These are phyloP conservation scores for Trichophyton simii DNA, from an alignment of 2,329 filamentous ascomycete species.

Conservation along the genomic window DNA sequence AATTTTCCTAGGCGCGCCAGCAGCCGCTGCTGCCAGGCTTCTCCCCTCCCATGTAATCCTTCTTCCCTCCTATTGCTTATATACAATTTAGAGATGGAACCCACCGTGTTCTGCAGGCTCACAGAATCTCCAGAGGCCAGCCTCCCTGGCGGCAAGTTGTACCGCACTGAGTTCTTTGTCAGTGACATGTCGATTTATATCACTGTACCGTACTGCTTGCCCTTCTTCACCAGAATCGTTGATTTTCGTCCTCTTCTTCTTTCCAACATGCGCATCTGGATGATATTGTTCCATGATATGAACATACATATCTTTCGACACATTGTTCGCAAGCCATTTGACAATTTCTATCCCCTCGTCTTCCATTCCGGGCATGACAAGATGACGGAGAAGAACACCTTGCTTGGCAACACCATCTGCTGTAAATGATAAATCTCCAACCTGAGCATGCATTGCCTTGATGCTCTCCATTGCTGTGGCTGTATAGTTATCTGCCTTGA, in stretches of 20 bases:
- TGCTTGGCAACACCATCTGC: conserved; percentile 67
- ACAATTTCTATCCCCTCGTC: conserved; percentile 63
- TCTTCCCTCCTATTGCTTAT: not conserved
- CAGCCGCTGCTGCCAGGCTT: no score
- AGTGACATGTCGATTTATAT: conserved; percentile 63
- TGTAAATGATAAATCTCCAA: conserved; percentile 73
- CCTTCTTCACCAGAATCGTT: conserved; percentile 18
- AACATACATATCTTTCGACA: conserved; percentile 64
- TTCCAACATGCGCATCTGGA: conserved; percentile 69
- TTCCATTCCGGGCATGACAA: conserved; percentile 74
- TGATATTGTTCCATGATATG: conserved; percentile 86
- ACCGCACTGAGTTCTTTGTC: conserved; percentile 54
- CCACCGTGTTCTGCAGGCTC: conserved; percentile 48
- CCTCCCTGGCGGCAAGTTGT: conserved; percentile 53
- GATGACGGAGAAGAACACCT: conserved; percentile 62
- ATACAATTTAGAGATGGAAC: conserved; percentile 32
- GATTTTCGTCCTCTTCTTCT: conserved; percentile 37
- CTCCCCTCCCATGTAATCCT: no score
- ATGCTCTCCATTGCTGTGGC: conserved; percentile 62
- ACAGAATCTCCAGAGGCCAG: conserved; percentile 67
- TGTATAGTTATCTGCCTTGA: conserved; percentile 69
- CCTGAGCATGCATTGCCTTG: conserved; percentile 66
- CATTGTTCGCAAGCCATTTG: conserved; percentile 58
- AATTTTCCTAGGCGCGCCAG: no score
- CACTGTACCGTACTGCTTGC: conserved; percentile 52